A percentile compares a stretch with the other conserved stretches of the same genome.
Conservation (phyloP, 306 rosid genomes). For the Pyrus communis region DNA sequence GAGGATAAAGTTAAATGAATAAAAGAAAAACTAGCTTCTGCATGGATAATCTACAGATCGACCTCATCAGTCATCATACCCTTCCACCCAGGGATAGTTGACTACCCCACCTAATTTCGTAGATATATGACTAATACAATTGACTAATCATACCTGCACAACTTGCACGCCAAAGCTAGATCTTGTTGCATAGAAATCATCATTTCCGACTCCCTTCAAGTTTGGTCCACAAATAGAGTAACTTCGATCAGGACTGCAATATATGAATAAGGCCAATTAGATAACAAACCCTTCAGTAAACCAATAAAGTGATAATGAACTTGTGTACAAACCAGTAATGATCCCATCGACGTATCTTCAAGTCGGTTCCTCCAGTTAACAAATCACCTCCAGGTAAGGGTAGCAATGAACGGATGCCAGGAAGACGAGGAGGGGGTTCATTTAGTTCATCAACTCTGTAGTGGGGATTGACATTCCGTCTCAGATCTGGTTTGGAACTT, state of each 20-base stretch:
- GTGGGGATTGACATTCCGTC: slow-evolving; percentile 71
- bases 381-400: slow-evolving; percentile 96
- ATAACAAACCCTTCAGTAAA: slow-evolving; percentile 2
- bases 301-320: slow-evolving; percentile 9
- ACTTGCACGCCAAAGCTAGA: slow-evolving; percentile 89
- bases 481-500: slow-evolving; percentile 47
- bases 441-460: slow-evolving; percentile 87
- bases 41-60: not conserved
- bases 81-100: not conserved
- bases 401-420: slow-evolving; percentile 84
- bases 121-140: not conserved
- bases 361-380: slow-evolving; percentile 88
- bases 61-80: not conserved
- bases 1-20: not conserved
- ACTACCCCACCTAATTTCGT: not conserved
- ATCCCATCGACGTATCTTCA: slow-evolving; percentile 95
- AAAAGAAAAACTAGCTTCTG: not conserved
- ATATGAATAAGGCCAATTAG: slow-evolving; percentile 6
- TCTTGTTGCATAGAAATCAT: slow-evolving; percentile 64
- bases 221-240: slow-evolving; percentile 89
- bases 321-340: slow-evolving; percentile 61
- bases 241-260: slow-evolving; percentile 81
- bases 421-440: slow-evolving; percentile 78
- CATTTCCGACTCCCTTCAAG: slow-evolving; percentile 66
- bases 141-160: slow-evolving; percentile 67